Base-by-base conservation (phyloP, 202 grass and related monocot species). In the Schoenoplectus triqueter region DNA sequence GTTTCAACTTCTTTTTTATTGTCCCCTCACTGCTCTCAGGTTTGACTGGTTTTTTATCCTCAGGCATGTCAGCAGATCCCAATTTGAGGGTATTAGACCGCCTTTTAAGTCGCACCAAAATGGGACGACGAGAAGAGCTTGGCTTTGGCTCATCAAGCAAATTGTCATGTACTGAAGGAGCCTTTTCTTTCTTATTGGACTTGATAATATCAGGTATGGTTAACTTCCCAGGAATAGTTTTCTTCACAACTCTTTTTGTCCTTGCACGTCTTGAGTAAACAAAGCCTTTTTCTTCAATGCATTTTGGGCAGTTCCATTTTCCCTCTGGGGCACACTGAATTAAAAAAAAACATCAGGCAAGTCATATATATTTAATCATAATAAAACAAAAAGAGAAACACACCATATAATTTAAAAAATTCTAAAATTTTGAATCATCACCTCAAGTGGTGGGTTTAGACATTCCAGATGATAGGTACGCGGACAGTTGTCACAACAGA, bases 401-500 rank as follows among this genome's bases (percentile, higher is more conserved):
- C 47, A 82, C 6, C 15, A 86, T 55, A 71, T 22, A 70, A 17
- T 6, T 72, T 48, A 64, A 13, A 51, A 82, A 41, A 0, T 14
- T 79, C 11, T 50, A 14, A 42, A 78, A 78, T 79, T 88, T 67
- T 54, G 63, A 68, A 54, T 52, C 63, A 64, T 66, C 18, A 95
- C 96, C 96, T 99, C 93, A 82, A 95, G 96, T 61, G 96, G 96
- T 44, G 96, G 93, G 86, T 78, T 87, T 60, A 99, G 90, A 82
- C 96, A 99, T 66, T 99, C 93, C 89, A 99, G 87, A 87, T 99
- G 96, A 88, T 95, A 99, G 19, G 89, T 93, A 31, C 84, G 81
- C 18, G 96, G 96, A 86, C 96, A 99, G 82, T 86, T 94, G 85
- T 94, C 96, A 62, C 96, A 99, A 76, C 96, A 99, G n/a, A 99